Base-by-base conservation (phyloP, 2,329 filamentous ascomycete species). In the Penicillium sp. region DNA sequence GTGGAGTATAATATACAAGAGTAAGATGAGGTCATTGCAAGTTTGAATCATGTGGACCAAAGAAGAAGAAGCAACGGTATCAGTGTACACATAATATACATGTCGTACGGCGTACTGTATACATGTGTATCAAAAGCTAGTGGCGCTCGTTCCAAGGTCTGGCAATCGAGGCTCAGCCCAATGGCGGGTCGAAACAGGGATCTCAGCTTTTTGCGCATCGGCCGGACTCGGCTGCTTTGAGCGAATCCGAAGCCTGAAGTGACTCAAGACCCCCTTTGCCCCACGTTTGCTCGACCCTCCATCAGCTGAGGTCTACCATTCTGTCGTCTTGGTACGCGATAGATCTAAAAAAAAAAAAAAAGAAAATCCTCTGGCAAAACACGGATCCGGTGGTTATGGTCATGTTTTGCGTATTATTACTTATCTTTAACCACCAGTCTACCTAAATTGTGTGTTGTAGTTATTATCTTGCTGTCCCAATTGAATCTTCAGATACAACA, bases 101-200 rank as follows among this genome's bases (percentile, higher is more conserved):
- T 30, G 13, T 42, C 30, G 16, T 32, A 26, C 34, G 36, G 41
- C 35, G 32, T 32, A 53, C 23, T 34, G 49, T 52, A 13, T 35
- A 35, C 35, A 18, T 30, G 7, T 30, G 29, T 30, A 30, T 30
- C 6, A 18, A 57, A 50, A 55, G 59, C 51, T 49, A 55, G 55
- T 57, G 58, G 61, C 65, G 63, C 65, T 3, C 65, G 67, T 61
- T 53, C 58, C 64, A 69, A 70, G 70, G 61, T 69, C 65, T 68
- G 58, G 61, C 65, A 58, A 70, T 62, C 64, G 55, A 63, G 66
- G 61, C 59, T 63, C 65, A 23, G 23, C 67, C 72, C 72, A 74
- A 74, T 74, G 49, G 67, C 57, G 61, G 69, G 67, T 71, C 69
- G 57, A 56, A 73, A 57, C 70, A 68, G 67, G 70, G 65, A 68